phyloP scores from a whole-genome alignment of 805 yeast species.

The Wilhelminamyces savonicus region DNA sequence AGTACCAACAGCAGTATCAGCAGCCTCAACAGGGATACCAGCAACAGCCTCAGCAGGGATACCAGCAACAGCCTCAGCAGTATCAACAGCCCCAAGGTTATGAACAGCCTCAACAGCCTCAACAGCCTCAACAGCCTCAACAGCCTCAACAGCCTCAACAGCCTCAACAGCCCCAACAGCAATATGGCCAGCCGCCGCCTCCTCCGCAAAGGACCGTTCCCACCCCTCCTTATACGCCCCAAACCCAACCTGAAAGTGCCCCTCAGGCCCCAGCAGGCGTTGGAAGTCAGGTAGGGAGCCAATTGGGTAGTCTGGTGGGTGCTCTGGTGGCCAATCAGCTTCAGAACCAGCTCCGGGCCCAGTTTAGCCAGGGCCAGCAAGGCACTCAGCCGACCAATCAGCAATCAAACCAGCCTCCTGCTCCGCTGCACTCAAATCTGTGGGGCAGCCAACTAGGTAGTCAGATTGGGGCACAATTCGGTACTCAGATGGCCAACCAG shows the following conservation, averaged over 20 bases:
- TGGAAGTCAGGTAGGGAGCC: too few species aligned
- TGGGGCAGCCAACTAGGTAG: not conserved
- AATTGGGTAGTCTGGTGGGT: too few species aligned
- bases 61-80: slow-evolving; percentile 1
- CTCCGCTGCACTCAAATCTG: slow-evolving; percentile 1
- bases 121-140: slow-evolving; percentile 1
- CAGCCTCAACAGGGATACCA: slow-evolving; percentile 2
- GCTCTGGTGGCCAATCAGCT: too few species aligned
- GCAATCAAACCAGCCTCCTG: slow-evolving; percentile 2
- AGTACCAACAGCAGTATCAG: not conserved
- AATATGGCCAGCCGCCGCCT: slow-evolving; percentile 2
- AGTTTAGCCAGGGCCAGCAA: slow-evolving; percentile 1
- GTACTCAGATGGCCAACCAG: slow-evolving; percentile 5
- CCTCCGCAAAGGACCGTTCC: too few species aligned
- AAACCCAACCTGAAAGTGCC: too few species aligned
- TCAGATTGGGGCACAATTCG: not conserved
- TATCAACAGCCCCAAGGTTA: slow-evolving; percentile 6
- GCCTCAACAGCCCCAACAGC: not conserved
- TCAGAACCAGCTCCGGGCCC: slow-evolving; percentile 1
- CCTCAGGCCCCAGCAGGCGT: too few species aligned
- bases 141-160: slow-evolving; percentile 1
- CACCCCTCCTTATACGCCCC: too few species aligned
- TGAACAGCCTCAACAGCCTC: slow-evolving; percentile 6
- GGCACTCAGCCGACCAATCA: not conserved
- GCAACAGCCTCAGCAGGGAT: slow-evolving; percentile 4